Evolutionary conservation across 2,329 filamentous ascomycete species (phyloP), one percentile per base, ranked within the genome.

Genomic region (Colletotrichum australisinense): DNA sequence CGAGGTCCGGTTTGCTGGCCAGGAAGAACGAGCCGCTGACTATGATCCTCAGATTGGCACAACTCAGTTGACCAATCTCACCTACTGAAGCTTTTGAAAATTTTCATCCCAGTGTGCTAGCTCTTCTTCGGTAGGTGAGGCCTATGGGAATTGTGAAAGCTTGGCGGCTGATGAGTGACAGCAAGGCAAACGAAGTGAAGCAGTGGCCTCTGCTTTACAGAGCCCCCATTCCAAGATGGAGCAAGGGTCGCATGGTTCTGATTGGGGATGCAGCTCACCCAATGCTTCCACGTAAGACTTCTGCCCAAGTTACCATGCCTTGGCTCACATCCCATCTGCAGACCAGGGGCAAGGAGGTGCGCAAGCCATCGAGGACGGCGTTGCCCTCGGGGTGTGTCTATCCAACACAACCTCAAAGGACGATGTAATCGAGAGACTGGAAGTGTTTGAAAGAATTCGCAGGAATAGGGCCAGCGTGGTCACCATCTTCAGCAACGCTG

Each of bases 321-420:
- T 49, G 24, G 75, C 35, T 52, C 1, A 63, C 22, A 64, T 80
- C 19, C 52, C 26, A 2, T 4, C 19, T 8, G 3, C 9, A 73
- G 83, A 84, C 66, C 84, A 84, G 67, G 83, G 80, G 12, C 84
- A 84, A 74, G 82, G 80, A 0, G 83, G 78, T 11, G 80, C 80
- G 0, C 82, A 83, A 60, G 79, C 78, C 0, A 78, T 84, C 42
- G 83, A 84, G 74, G 82, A 84, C 64, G 83, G 77, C 1, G 75
- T 79, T 4, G 81, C 79, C 14, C 75, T 84, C 0, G 81, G 78
- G 4, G 77, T 79, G 1, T 73, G 80, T 1, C 74, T 84, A 2
- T 69, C 76, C 2, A 73, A 77, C 24, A 74, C 77, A 1, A 62
- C 59, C 68, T 69, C 73, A 5, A 22, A 63, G 7, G 9, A 32